Base-by-base conservation (phyloP, 768 basidiomycete species). In the Russula vinacea region DNA sequence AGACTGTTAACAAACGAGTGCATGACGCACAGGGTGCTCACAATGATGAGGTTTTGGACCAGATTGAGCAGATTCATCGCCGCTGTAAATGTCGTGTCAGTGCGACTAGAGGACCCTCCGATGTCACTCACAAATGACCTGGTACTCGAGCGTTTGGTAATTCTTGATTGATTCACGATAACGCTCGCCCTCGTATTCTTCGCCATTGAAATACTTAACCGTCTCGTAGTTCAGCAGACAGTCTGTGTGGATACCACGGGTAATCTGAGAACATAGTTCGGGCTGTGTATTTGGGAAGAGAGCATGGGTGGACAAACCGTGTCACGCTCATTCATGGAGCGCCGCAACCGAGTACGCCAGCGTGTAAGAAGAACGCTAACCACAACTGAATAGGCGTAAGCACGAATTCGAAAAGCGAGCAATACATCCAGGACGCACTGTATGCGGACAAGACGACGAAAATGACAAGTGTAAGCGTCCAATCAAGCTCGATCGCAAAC, bases 131-230 rank as follows among this genome's bases (percentile, higher is more conserved):
- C 90, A 75, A 60, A 88, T 85, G 60, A 92, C 90, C 71, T 79
- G 84, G 73, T 84, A 86, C 70, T 93, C 90, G 53, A 89, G 74
- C 10, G 74, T 74, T 69, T 95, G 93, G 69, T 92, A 94, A 58
- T 87, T 80, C 17, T 78, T 73, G 65, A 95, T 81, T 3, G 92
- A 90, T 16, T 86, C 81, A 13, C 77, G 73, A 70, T 92, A 94
- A 35, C 93, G 81, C 49, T 79, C 78, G 19, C 81, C 81, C 71
- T 95, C 93, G 69, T 92, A 84, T 26, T 83, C 80, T 74, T 96
- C 93, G 17, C 91, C 89, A n/a, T 85, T 85, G 72, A 94, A 94
- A 73, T 92, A 92, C 74, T 92, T 94, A 69, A 93, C 88, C 5
- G 91, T 92, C 73, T 90, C 89, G 65, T 90, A 90, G 71, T 90